Base-by-base conservation (phyloP, 352 stramenopile genomes). In the Phytopythium ostracodes region DNA sequence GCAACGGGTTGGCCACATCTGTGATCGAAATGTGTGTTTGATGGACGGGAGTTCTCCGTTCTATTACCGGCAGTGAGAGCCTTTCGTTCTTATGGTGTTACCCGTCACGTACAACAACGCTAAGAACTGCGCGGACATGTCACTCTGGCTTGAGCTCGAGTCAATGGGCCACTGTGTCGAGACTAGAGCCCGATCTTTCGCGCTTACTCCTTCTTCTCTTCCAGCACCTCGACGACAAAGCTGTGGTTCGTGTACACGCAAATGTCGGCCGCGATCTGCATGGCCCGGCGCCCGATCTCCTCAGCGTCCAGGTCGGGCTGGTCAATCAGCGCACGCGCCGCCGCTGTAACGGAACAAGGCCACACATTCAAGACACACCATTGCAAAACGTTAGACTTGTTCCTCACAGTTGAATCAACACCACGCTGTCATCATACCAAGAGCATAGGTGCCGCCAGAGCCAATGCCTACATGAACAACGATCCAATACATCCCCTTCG, bases 201-300 rank as follows among this genome's bases (percentile, higher is more conserved):
- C 27, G 25, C 24, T 43, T 69, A 24, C 58, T 82, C 67, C 64
- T 88, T 77, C 14, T 70, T 69, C 53, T 88, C 77, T 55, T 94
- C 90, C 35, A 98, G 70, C 61, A 92, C 84, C 73, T 99, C 95
- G 52, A 97, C 82, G 35, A 94, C 91, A 70, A 98, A 98, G 64
- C 98, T 97, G 70, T 98, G 86, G 77, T 99, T 99, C 55, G 97
- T 99, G 81, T 99, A 99, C 58, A 99, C 84, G 73, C 97, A 99
- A 73, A 99, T 98, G 65, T 99, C 96, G 11, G 93, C 82, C 27
- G 97, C 97, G 69, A 99, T 98, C 62, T 93, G 68, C 96, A 99
- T 98, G 31, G 94, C 75, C 62, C 92, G 96, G 68, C 77, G 84
- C 2, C 89, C 95, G 47, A 99, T 94, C 56, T 98, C 89, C 73